Percentiles rank a stretch among this genome's conserved stretches.
phyloP scores from a whole-genome alignment of 768 basidiomycete genomes.

The Multifurca ochricompacta region DNA sequence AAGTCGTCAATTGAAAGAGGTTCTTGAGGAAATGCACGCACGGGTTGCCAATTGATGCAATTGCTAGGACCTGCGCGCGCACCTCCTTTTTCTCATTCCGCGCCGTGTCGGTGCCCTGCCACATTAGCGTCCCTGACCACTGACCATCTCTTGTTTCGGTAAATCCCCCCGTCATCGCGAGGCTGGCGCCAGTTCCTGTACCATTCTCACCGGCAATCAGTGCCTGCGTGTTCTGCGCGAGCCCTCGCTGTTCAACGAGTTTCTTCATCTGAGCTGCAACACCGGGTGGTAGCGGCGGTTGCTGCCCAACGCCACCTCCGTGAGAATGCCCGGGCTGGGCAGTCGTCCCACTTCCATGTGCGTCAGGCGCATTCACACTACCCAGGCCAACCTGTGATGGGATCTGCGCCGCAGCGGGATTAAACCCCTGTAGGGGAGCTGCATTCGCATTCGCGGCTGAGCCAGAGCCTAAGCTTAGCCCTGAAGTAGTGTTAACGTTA shows the following conservation, averaged over 20 bases:
- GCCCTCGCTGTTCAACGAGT: slow-evolving; percentile 11
- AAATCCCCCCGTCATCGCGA: background rate
- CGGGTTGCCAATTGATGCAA: slow-evolving; percentile 6
- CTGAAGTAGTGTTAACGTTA: background rate
- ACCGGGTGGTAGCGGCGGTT: background rate
- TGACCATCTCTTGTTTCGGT: background rate
- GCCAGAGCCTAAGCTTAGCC: background rate
- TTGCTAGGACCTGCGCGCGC: slow-evolving; percentile 15
- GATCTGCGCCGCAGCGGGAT: slow-evolving; percentile 1
- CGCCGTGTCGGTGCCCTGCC: slow-evolving; percentile 16
- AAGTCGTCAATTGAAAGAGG: background rate
- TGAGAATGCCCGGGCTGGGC: slow-evolving; percentile 1
- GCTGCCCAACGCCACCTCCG: background rate
- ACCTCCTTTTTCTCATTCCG: slow-evolving; percentile 20
- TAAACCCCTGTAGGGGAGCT: slow-evolving; percentile 2
- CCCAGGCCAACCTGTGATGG: slow-evolving; percentile 1
- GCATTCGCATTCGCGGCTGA: background rate
- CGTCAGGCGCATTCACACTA: background rate
- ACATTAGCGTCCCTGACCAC: slow-evolving; percentile 15
- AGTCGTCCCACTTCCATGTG: background rate
- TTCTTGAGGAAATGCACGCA: background rate
- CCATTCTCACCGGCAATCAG: background rate
- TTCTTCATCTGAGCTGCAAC: slow-evolving; percentile 19
- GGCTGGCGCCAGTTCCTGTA: background rate
- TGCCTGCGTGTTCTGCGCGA: slow-evolving; percentile 1